phyloP scores from a whole-genome alignment of 305 asterid species.

The Fraxinus greggii region DNA sequence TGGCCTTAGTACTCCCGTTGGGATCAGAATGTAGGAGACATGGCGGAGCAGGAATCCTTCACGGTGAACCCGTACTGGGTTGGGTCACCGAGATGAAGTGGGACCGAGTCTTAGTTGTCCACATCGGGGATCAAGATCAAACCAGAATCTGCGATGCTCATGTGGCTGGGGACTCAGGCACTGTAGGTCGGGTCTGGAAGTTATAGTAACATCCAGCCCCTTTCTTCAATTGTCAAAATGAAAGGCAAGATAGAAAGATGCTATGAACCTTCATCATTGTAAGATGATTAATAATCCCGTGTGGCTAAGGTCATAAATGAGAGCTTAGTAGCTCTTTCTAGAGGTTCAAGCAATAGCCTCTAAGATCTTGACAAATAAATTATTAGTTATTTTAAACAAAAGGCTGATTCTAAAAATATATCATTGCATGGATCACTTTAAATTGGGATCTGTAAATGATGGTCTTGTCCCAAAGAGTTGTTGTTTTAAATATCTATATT shows the following conservation, averaged over 20 bases:
- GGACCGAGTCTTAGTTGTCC: background rate
- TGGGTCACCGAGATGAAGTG: background rate
- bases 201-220: background rate
- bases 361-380: background rate
- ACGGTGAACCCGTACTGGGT: background rate
- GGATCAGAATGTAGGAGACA: background rate
- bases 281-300: background rate
- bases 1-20: background rate
- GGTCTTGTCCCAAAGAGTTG: background rate
- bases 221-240: background rate
- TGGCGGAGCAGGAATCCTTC: background rate
- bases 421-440: background rate
- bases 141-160: background rate
- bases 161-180: background rate
- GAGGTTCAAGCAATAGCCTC: background rate
- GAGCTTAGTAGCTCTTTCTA: background rate
- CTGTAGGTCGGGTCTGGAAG: background rate
- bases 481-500: background rate
- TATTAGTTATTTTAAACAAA: background rate
- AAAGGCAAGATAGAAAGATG: background rate
- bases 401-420: background rate
- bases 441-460: background rate
- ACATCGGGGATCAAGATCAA: background rate
- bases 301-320: background rate
- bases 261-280: background rate